Evolutionary conservation across 495 filamentous ascomycete species (phyloP).

Genomic region (Penicillium steckii): DNA sequence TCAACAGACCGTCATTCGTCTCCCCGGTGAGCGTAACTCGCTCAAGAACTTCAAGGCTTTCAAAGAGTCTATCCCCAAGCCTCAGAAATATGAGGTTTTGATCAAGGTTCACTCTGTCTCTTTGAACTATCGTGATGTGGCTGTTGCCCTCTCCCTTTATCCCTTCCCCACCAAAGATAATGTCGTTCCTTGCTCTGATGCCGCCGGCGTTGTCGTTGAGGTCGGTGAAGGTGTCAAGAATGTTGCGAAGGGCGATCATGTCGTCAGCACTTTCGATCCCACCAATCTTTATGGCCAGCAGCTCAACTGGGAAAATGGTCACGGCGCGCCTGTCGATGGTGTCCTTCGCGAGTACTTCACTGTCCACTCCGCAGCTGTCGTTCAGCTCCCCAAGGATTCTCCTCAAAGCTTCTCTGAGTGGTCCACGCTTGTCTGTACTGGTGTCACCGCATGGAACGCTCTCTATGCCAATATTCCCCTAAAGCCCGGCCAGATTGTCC

Average conservation of each 20-base stretch:
- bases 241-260: constrained; percentile 61
- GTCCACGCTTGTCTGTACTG: constrained; percentile 55
- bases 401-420: constrained; percentile 52
- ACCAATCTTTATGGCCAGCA: constrained; percentile 54
- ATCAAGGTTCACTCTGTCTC: constrained; percentile 45
- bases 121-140: constrained; percentile 50
- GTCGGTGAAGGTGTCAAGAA: constrained; percentile 60
- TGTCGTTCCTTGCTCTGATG: constrained; percentile 67
- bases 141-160: constrained; percentile 43
- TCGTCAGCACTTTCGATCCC: constrained; percentile 68
- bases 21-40: background rate
- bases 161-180: constrained; percentile 53
- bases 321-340: constrained; percentile 67
- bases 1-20: constrained; percentile 8
- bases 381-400: constrained; percentile 57
- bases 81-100: constrained; percentile 41
- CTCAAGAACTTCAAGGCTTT: background rate
- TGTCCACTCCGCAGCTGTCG: constrained; percentile 59
- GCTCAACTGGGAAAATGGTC: constrained; percentile 40
- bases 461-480: constrained; percentile 58
- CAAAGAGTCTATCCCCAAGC: constrained; percentile 20
- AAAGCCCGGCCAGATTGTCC: constrained; percentile 58
- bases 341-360: constrained; percentile 62
- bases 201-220: constrained; percentile 63
- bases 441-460: constrained; percentile 72